A percentile compares a stretch with the other conserved stretches of the same genome.
These are phyloP conservation scores for Aspergillus costaricaensis DNA, from an alignment of 2,329 filamentous ascomycete species.

Conservation along the genomic window DNA sequence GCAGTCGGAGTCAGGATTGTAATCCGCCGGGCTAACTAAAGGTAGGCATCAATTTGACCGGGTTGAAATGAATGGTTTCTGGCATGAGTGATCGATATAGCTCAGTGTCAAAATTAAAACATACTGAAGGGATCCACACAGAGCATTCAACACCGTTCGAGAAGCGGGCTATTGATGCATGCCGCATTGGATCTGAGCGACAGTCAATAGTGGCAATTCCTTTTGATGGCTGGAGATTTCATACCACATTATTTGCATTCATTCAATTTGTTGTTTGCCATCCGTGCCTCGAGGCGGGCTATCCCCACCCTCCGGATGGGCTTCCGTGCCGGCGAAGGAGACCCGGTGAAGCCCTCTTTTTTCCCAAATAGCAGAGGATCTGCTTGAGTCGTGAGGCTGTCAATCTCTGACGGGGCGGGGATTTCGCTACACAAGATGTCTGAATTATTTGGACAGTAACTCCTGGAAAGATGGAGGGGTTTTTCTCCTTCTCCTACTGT, in stretches of 20 bases:
- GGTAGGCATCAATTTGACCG: too few relatives aligned
- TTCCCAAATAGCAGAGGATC: not conserved
- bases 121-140: not conserved
- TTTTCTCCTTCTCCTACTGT: too few relatives aligned
- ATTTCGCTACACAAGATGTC: not conserved
- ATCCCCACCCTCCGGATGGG: not conserved
- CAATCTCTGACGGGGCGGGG: slow-evolving; percentile 1
- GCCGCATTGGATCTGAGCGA: not conserved
- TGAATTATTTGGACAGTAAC: not conserved
- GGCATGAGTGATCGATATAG: too few relatives aligned
- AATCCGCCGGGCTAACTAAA: not conserved
- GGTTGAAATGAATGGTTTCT: too few relatives aligned
- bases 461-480: too few relatives aligned
- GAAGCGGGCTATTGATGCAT: not conserved
- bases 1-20: not conserved
- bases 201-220: not conserved
- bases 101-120: too few relatives aligned
- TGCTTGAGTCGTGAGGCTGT: not conserved
- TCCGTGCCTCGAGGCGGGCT: not conserved
- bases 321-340: not conserved
- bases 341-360: not conserved
- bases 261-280: not conserved
- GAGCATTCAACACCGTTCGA: not conserved
- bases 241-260: too few relatives aligned
- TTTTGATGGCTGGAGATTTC: not conserved